Conservation (phyloP, 1,139 yeast species). For the Tardiomyces blankii region DNA sequence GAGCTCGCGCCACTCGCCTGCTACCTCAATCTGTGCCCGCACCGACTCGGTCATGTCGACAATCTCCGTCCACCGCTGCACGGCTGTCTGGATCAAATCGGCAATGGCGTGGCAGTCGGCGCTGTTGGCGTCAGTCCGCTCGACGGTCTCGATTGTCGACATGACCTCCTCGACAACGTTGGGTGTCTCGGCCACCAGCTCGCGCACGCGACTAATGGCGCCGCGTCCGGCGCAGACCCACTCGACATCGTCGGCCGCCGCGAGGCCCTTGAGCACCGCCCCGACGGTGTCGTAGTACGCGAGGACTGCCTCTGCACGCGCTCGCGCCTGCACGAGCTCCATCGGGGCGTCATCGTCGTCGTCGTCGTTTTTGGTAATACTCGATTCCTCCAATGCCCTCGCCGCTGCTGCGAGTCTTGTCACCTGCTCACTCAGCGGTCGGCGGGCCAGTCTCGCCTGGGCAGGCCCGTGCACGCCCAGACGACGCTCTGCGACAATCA, state of each 20-base stretch:
- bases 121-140: not conserved
- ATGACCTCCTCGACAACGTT: not conserved
- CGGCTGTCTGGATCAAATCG: not conserved
- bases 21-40: slow-evolving; percentile 40
- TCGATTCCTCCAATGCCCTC: not conserved
- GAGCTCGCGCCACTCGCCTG: slow-evolving; percentile 50
- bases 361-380: not conserved
- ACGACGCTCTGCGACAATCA: too few relatives aligned
- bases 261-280: slow-evolving; percentile 5
- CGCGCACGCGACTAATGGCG: slow-evolving; percentile 29
- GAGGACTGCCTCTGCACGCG: not conserved
- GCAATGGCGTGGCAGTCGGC: not conserved
- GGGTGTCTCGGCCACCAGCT: not conserved
- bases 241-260: slow-evolving; percentile 21
- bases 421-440: not conserved
- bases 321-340: not conserved
- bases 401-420: not conserved
- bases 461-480: too few relatives aligned
- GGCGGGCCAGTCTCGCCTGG: not conserved
- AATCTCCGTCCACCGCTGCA: slow-evolving; percentile 26
- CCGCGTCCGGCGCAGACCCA: slow-evolving; percentile 42
- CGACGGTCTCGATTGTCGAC: not conserved
- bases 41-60: slow-evolving; percentile 28
- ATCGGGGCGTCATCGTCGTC: not conserved
- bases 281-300: not conserved